These are phyloP conservation scores for Hymenoscyphus repandus DNA, from an alignment of 2,329 filamentous ascomycete genomes.

Conservation along the genomic window DNA sequence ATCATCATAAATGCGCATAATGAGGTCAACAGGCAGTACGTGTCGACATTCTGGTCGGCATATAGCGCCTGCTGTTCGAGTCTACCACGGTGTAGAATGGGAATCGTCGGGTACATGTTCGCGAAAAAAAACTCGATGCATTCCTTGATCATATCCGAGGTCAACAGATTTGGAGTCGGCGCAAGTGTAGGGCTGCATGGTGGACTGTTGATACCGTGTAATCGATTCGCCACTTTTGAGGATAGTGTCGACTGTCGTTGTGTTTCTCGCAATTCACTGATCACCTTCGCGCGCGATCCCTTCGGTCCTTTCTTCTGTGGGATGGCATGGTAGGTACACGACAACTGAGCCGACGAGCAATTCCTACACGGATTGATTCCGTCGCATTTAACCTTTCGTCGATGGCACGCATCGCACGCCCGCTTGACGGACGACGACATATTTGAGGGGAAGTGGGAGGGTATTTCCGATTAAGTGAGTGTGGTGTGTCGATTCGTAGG, in stretches of 20 bases:
- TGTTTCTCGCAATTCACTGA: conserved; percentile 65
- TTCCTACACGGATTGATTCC: conserved; percentile 67
- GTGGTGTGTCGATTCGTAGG: neutral
- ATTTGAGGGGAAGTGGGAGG: conserved; percentile 3
- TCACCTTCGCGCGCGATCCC: conserved; percentile 68
- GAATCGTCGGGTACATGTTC: conserved; percentile 59
- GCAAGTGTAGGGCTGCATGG: conserved; percentile 42
- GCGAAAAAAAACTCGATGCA: conserved; percentile 65
- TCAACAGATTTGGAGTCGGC: conserved; percentile 56
- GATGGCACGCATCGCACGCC: conserved; percentile 69
- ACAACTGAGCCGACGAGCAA: conserved; percentile 60
- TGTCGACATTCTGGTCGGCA: conserved; percentile 57
- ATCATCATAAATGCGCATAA: conserved; percentile 64
- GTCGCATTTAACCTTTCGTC: conserved; percentile 70
- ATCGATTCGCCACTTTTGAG: conserved; percentile 54
- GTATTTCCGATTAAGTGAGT: neutral
- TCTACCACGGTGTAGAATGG: conserved; percentile 54
- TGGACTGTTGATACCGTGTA: conserved; percentile 49
- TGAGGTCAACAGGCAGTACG: conserved; percentile 60
- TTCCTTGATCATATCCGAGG: conserved; percentile 57
- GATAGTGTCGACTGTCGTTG: conserved; percentile 62
- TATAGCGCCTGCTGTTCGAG: conserved; percentile 54
- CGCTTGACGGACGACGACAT: conserved; percentile 40
- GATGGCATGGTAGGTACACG: conserved; percentile 70
- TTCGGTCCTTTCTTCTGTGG: conserved; percentile 74